Evolutionary conservation across 148 eudicot species (phyloP), one percentile per base, ranked within the genome.

Genomic region (Silene conica): DNA sequence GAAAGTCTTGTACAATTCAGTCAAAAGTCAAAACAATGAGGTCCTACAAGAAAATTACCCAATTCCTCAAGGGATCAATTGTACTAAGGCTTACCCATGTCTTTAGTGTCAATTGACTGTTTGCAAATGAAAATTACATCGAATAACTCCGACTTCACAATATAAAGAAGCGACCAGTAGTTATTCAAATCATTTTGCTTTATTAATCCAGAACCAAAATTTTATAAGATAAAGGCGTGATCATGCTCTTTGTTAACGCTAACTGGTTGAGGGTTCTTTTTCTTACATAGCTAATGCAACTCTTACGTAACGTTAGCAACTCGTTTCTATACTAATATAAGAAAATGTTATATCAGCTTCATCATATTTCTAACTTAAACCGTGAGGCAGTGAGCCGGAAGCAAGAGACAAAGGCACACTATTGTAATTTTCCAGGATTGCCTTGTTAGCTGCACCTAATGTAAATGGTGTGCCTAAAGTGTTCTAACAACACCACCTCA

Each of bases 241-340:
- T 23, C 62, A 16, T 26, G 5, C 3, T 72, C 23, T 19, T 16
- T 21, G 38, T 20, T 65, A 21, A 75, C 64, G 34, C 43, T 15
- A 73, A 4, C 20, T 22, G 26, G n/a, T 13, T 23, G 34, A 60
- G 73, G n/a, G 19, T 66, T 31, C 52, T 16, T 43, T 45, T 21
- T 21, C 59, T 22, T 22, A 31, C 59, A 69, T 48, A 45, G 71
- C 26, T 23, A 45, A 9, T 68, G 43, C 61, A 48, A 5, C 19
- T 56, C 59, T 28, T 50, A 69, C 59, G 11, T 22, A 21, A 34
- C 60, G 54, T 19, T 11, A 9, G 25, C 6, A 38, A 12, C 28
- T 61, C 21, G 20, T 22, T 69, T 69, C 41, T 23, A 46, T 69
- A 48, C 72, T 46, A 50, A 50, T 22, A 50, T 8, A 31, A 69